Conservation (phyloP, 495 filamentous ascomycete genomes). For the Articulospora tetracladia region DNA sequence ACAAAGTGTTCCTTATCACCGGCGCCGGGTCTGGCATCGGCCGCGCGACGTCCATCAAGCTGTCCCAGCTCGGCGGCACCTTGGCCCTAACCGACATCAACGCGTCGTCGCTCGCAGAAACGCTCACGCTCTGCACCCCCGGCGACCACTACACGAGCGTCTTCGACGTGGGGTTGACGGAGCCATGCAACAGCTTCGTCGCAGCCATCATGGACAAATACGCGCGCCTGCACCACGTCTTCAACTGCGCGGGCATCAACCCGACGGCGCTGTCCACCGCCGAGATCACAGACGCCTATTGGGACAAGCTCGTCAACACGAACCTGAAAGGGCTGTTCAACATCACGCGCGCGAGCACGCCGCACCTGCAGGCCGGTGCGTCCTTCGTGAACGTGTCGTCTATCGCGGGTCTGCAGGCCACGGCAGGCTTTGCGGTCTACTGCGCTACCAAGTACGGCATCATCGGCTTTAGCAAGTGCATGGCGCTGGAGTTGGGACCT, state of each 20-base stretch:
- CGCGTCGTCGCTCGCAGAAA: constrained; percentile 20
- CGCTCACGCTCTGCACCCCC: not conserved
- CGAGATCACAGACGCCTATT: constrained; percentile 16
- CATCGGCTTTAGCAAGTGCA: constrained; percentile 50
- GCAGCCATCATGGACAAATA: constrained; percentile 27
- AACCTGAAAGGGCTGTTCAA: constrained; percentile 34
- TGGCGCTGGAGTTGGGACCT: constrained; percentile 51
- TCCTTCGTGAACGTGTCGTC: constrained; percentile 38
- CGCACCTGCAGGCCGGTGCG: constrained; percentile 15
- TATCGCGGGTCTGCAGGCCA: constrained; percentile 36
- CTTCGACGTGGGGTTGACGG: constrained; percentile 35
- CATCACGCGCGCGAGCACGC: constrained; percentile 31
- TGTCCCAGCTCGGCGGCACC: constrained; percentile 36
- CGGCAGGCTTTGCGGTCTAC: constrained; percentile 40
- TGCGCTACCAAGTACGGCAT: constrained; percentile 51
- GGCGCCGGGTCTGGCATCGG: constrained; percentile 32
- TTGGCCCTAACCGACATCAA: constrained; percentile 45
- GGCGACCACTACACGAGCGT: constrained; percentile 29
- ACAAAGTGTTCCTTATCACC: constrained; percentile 43
- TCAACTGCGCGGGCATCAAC: constrained; percentile 52
- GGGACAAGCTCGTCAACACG: constrained; percentile 24
- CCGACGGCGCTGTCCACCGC: constrained; percentile 38
- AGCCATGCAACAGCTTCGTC: constrained; percentile 27
- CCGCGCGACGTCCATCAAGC: constrained; percentile 22
- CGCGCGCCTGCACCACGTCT: constrained; percentile 38